Conservation (phyloP, 1,284 basidiomycete species). For the Rhodotorula glutinis region DNA sequence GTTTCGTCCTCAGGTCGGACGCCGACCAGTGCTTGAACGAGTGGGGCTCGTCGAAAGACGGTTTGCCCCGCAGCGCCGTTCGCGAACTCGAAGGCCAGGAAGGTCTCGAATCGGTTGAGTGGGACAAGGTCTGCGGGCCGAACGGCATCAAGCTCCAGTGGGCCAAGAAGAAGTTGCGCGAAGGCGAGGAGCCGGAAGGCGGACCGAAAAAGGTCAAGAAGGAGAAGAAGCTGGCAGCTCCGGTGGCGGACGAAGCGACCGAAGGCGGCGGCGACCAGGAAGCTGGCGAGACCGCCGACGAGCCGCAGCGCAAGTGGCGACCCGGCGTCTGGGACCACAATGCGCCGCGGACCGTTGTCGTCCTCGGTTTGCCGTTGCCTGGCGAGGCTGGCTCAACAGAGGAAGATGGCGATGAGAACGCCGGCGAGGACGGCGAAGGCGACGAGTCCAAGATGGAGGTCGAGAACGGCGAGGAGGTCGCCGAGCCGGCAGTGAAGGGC, state of each 20-base stretch:
- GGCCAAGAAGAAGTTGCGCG: conserved; percentile 55
- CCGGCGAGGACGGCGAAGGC: conserved; percentile 7
- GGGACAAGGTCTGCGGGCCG: conserved; percentile 52
- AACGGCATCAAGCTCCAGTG: conserved; percentile 71
- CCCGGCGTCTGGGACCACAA: conserved; percentile 28
- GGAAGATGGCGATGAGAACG: conserved; percentile 30
- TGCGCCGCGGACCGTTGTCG: conserved; percentile 41
- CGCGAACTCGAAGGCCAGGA: conserved; percentile 31
- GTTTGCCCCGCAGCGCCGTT: conserved; percentile 42
- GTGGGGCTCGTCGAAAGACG: conserved; percentile 52
- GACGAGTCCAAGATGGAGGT: conserved; percentile 33
- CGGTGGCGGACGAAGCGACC: conserved; percentile 35
- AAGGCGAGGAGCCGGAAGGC: conserved; percentile 52
- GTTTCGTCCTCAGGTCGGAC: conserved; percentile 85
- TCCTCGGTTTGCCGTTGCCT: conserved; percentile 35
- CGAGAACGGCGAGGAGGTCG: conserved; percentile 42
- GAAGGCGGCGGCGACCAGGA: conserved; percentile 17
- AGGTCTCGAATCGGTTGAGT: conserved; percentile 52
- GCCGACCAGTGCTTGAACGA: conserved; percentile 67
- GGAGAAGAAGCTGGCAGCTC: conserved; percentile 50
- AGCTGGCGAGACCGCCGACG: conserved; percentile 13
- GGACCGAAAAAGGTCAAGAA: conserved; percentile 43
- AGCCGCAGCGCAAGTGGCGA: conserved; percentile 22
- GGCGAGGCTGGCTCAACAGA: conserved; percentile 27
- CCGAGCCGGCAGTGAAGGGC: conserved; percentile 13